Base-by-base conservation (phyloP, 202 grass and related monocot genomes). In the Schoenoplectus triqueter region DNA sequence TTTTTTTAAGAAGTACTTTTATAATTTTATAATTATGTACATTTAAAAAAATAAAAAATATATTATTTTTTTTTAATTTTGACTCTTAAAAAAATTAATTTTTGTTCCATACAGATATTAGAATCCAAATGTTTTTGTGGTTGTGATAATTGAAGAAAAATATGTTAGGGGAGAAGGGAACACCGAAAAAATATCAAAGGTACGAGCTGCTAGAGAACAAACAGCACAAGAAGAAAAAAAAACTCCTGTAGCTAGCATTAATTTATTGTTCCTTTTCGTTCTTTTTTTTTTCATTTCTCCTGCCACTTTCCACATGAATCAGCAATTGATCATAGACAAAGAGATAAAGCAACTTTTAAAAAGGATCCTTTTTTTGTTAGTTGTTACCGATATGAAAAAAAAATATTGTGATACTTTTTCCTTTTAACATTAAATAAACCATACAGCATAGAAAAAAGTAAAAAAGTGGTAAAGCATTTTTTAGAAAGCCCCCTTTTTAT, bases 71-170 rank as follows among this genome's bases (percentile, higher is more conserved):
- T 31, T 31, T 31, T 31, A 31, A 31, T 31, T 31, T 31, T 31
- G 31, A 31, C 31, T 31, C 31, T 1, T 31, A 31, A 31, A 31
- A 31, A 31, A 31, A 31, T 31, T 31, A 31, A 31, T 31, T 31
- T 31, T 31, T 31, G 31, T 31, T 31, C 31, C 31, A 31, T 31
- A 31, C 13, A 65, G 56, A 82, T 66, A 82, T 82, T 21, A 44
- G 81, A 70, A 83, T 83, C 81, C 45, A 82, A 62, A 46, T 17
- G 42, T 11, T 69, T 68, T 83, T 69, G 81, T 83, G 81, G 81
- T 69, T 83, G 63, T 83, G 64, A 83, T 78, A 78, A 78, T 78
- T 60, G 10, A 39, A 40, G 4, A 76, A 55, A 10, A 57, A 69
- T 64, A 60, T 63, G 21, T 19, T 55, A 39, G 3, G 42, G 18